A percentile compares a stretch with the other conserved stretches of the same genome.
These are phyloP conservation scores for Euphorbia peplus DNA, from an alignment of 345 rosid genomes.

Conservation along the genomic window DNA sequence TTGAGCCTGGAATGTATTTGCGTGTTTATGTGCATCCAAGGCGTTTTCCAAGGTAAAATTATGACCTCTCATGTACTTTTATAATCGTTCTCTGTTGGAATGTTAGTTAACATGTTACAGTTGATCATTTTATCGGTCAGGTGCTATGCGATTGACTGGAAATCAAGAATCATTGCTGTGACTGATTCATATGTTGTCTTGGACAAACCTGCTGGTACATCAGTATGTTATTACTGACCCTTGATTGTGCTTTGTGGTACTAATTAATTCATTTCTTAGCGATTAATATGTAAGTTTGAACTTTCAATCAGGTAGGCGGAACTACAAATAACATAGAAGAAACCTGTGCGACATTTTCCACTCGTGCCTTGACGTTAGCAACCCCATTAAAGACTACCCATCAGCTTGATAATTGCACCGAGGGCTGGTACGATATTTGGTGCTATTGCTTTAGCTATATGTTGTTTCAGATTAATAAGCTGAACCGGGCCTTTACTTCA, in stretches of 20 bases:
- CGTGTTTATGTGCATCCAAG: conserved; percentile 93
- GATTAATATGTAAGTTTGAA: background rate
- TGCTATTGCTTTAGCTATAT: conserved; percentile 1
- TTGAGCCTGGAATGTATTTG: conserved; percentile 80
- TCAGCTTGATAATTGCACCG: conserved; percentile 97
- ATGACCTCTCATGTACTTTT: background rate
- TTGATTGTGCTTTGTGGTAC: background rate
- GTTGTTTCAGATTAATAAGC: background rate
- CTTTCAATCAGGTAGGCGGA: conserved; percentile 70
- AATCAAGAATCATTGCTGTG: conserved; percentile 67
- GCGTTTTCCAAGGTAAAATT: conserved; percentile 73
- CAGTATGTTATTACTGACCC: conserved; percentile 45
- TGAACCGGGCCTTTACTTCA: conserved; percentile 20
- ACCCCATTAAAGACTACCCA: conserved; percentile 77
- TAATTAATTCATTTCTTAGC: background rate
- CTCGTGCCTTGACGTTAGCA: conserved; percentile 63
- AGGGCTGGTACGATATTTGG: conserved; percentile 65
- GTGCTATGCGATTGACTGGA: conserved; percentile 93
- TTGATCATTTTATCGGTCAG: conserved; percentile 31
- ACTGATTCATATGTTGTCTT: conserved; percentile 72
- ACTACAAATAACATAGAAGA: conserved; percentile 90
- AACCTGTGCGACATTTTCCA: conserved; percentile 82
- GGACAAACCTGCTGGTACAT: conserved; percentile 94
- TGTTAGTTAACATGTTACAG: background rate
- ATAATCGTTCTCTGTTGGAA: background rate